Percentiles rank a stretch among this genome's conserved stretches.
These are phyloP conservation scores for Penicillium pancosmium DNA, from an alignment of 495 filamentous ascomycete species.

Conservation along the genomic window DNA sequence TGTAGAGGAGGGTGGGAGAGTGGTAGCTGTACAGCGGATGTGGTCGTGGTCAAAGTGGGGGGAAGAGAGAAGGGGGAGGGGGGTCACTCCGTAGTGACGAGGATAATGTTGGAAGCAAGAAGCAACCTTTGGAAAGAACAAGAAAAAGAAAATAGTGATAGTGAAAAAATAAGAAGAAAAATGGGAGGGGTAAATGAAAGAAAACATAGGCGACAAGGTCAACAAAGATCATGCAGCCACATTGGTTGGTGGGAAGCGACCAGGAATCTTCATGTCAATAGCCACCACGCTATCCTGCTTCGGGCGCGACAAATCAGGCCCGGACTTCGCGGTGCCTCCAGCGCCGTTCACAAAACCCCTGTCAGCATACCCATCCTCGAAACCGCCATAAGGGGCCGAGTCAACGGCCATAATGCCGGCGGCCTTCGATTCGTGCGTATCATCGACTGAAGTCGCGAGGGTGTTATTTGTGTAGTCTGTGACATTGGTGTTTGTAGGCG, in stretches of 20 bases:
- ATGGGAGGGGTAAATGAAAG: constrained; percentile 11
- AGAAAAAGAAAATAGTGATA: constrained; percentile 9
- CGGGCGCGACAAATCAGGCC: constrained; percentile 21
- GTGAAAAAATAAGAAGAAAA: constrained; percentile 14
- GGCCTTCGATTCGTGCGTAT: constrained; percentile 17
- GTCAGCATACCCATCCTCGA: constrained; percentile 11
- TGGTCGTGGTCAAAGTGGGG: constrained; percentile 8
- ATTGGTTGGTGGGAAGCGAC: constrained; percentile 40
- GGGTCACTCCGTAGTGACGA: too few relatives aligned
- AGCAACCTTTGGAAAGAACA: constrained; percentile 8
- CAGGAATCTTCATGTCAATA: constrained; percentile 44
- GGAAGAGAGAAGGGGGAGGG: too few relatives aligned
- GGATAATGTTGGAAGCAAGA: constrained; percentile 9
- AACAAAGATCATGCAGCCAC: constrained; percentile 30
- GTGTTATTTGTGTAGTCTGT: constrained; percentile 43
- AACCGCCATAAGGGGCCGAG: constrained; percentile 1
- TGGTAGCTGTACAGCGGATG: constrained; percentile 8
- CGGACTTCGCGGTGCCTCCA: constrained; percentile 1
- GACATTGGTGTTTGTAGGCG: constrained; percentile 39
- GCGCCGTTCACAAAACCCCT: neutral
- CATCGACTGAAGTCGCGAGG: constrained; percentile 41
- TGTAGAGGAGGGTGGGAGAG: constrained; percentile 2
- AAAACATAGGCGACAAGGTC: too few relatives aligned
- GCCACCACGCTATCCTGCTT: constrained; percentile 35
- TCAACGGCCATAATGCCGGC: constrained; percentile 1